Base-by-base conservation (phyloP, 2,329 filamentous ascomycete genomes). In the Thermomyces lanuginosus region DNA sequence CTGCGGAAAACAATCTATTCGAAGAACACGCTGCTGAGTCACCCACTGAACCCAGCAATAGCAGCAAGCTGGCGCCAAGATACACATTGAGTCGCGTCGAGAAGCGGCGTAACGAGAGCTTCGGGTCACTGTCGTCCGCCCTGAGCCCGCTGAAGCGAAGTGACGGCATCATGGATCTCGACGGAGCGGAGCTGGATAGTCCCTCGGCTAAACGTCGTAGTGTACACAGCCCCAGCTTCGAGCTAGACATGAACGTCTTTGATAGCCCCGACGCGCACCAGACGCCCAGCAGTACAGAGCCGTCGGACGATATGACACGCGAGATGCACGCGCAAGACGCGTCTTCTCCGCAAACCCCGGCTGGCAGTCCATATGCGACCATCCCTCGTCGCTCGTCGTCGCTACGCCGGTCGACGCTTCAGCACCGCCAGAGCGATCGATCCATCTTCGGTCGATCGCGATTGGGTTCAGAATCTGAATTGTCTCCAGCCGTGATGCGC, bases 161-260 rank as follows among this genome's bases (percentile, higher is more conserved):
- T 45, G 86, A 95, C 57, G 76, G 79, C 22, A 76, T 76, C 27
- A 86, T 92, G 78, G 82, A 81, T 43, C 58, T 91, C 25, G 84
- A 92, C 43, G 76, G 80, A 36, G 64, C 72, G 15, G 76, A 67
- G 41, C 63, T 78, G 30, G 79, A 79, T 39, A 93, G 80, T 44
- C 86, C 89, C 1, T 79, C 86, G 33, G 80, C 84, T 24, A 93
- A 93, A 61, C 70, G 89, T 38, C 72, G 89, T 43, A 93, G 84
- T 53, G 56, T 92, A 40, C 81, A 92, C 48, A 76, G 76, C 22
- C 63, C 74, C n/a, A 69, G 58, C 39, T 61, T 75, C 35, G 63
- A 64, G 23, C 50, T 60, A 14, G 66, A 72, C 39, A 77, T 81
- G 45, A 82, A 72, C 48, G 72, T 92, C 17, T 92, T 92, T 48